Conservation (phyloP, 352 stramenopile species). For the Phytophthora cryptogea region DNA sequence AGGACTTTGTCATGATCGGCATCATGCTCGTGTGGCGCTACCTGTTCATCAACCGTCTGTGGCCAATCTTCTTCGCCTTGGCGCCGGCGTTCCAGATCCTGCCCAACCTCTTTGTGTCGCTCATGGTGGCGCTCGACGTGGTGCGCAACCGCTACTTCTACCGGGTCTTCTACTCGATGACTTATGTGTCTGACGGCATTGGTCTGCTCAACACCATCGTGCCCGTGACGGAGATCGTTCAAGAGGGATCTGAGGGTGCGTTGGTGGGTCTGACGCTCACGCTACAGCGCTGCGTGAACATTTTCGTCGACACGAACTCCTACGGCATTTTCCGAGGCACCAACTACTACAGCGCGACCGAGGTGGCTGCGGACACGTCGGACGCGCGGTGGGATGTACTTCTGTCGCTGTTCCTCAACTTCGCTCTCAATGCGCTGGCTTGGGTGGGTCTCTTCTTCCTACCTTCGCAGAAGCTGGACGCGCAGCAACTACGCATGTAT, state of each 20-base stretch:
- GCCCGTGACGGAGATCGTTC: slow-evolving; percentile 67
- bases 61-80: slow-evolving; percentile 60
- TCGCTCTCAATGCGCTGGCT: slow-evolving; percentile 55
- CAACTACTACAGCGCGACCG: slow-evolving; percentile 47
- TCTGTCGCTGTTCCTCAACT: slow-evolving; percentile 57
- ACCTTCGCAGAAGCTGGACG: slow-evolving; percentile 73
- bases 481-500: slow-evolving; percentile 72
- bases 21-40: slow-evolving; percentile 60
- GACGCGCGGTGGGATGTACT: slow-evolving; percentile 52
- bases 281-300: slow-evolving; percentile 57
- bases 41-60: slow-evolving; percentile 63
- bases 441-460: slow-evolving; percentile 65
- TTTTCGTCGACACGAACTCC: slow-evolving; percentile 62
- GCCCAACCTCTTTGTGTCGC: slow-evolving; percentile 48
- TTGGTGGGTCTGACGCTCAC: slow-evolving; percentile 65
- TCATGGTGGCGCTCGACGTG: slow-evolving; percentile 48
- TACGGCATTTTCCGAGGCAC: slow-evolving; percentile 49
- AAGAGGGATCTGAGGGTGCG: slow-evolving; percentile 64
- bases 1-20: slow-evolving; percentile 59
- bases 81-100: slow-evolving; percentile 55
- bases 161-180: slow-evolving; percentile 50
- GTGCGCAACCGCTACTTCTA: slow-evolving; percentile 65
- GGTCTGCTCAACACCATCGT: slow-evolving; percentile 57
- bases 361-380: slow-evolving; percentile 38
- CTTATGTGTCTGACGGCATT: slow-evolving; percentile 60